These are phyloP conservation scores for Perilla frutescens DNA, from an alignment of 257 asterid genomes.

Conservation along the genomic window DNA sequence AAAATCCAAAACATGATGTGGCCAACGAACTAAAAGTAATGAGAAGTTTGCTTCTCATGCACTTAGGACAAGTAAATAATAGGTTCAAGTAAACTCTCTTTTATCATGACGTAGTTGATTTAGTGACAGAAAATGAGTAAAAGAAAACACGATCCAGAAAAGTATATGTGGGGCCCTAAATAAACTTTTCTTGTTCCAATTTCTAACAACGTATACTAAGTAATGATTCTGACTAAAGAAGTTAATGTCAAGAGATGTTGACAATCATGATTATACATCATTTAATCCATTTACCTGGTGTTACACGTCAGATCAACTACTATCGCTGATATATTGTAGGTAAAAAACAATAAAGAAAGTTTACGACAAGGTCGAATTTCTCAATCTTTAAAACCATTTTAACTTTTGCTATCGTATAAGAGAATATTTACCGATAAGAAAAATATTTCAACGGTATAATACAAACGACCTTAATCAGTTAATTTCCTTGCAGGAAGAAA, in stretches of 20 bases:
- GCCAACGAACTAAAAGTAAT: slow-evolving; percentile 7
- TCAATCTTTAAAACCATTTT: slow-evolving; percentile 7
- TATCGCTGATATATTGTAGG: background rate
- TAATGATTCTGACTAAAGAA: background rate
- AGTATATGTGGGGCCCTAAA: slow-evolving; percentile 1
- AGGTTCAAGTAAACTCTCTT: background rate
- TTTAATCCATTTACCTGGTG: background rate
- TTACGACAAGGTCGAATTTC: background rate
- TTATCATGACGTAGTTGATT: background rate
- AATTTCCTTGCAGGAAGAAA: background rate
- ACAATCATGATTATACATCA: slow-evolving; percentile 11
- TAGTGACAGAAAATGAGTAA: background rate
- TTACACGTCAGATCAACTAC: slow-evolving; percentile 2
- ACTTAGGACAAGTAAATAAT: slow-evolving; percentile 9
- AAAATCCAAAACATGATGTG: slow-evolving; percentile 11
- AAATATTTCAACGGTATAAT: background rate
- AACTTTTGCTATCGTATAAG: background rate
- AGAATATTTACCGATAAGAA: background rate
- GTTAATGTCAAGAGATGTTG: slow-evolving; percentile 5
- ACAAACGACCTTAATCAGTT: background rate
- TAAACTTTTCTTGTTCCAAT: background rate
- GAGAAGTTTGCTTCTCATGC: background rate
- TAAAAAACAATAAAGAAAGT: background rate
- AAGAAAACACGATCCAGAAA: slow-evolving; percentile 11
- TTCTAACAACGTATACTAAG: background rate